Conservation (phyloP, 352 stramenopile species). For the Globisporangium irregulare region DNA sequence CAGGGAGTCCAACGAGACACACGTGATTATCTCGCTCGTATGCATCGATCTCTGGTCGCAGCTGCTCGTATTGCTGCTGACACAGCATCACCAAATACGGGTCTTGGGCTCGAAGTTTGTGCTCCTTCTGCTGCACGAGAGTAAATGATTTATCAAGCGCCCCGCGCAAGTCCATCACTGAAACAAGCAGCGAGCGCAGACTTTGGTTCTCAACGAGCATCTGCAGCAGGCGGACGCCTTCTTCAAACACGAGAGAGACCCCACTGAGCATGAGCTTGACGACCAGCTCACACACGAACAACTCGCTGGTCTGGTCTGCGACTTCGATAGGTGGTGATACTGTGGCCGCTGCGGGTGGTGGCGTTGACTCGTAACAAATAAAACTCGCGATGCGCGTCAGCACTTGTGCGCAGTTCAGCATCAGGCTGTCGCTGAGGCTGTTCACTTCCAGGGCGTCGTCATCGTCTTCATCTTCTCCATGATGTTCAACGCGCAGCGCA, state of each 20-base stretch:
- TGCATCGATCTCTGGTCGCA: slow-evolving; percentile 49
- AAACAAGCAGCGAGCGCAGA: slow-evolving; percentile 25
- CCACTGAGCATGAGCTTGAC: slow-evolving; percentile 57
- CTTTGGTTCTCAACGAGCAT: slow-evolving; percentile 42
- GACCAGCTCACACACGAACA: slow-evolving; percentile 39
- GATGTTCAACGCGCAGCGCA: background rate
- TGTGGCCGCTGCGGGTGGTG: background rate
- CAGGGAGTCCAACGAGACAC: slow-evolving; percentile 51
- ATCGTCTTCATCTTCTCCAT: background rate
- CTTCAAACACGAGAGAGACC: slow-evolving; percentile 49
- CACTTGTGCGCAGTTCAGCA: slow-evolving; percentile 14
- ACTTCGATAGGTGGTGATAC: background rate
- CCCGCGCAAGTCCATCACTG: slow-evolving; percentile 50
- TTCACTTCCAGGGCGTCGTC: slow-evolving; percentile 6
- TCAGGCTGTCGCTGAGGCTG: slow-evolving; percentile 4
- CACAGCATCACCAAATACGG: slow-evolving; percentile 43
- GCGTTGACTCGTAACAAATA: slow-evolving; percentile 8
- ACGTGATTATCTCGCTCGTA: slow-evolving; percentile 39
- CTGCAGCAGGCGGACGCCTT: slow-evolving; percentile 56
- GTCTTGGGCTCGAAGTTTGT: slow-evolving; percentile 32
- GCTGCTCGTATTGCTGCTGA: slow-evolving; percentile 31
- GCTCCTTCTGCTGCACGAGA: slow-evolving; percentile 32
- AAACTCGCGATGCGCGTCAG: slow-evolving; percentile 14
- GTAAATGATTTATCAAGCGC: slow-evolving; percentile 48
- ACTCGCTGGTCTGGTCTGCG: slow-evolving; percentile 3